Base-by-base conservation (phyloP, 805 yeast species). In the Saccharomycopsis guyanensis region DNA sequence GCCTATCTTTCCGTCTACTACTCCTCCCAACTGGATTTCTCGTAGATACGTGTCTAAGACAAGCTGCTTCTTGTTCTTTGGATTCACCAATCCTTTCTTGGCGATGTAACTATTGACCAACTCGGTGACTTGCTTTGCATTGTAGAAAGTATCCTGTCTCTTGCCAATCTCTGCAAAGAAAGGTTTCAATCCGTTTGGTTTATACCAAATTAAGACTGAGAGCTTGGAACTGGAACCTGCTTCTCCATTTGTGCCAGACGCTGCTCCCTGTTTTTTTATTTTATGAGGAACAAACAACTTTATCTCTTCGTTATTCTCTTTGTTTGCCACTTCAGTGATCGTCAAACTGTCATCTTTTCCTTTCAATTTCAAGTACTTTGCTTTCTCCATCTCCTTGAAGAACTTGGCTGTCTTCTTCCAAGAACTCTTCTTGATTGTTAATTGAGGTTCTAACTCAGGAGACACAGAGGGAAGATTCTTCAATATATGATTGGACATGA, bases 391-490 rank as follows among this genome's bases (percentile, higher is more conserved):
- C 4, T 84, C 80, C 58, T 87, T 91, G 45, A 91, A 65, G 57
- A 82, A 87, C 60, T 88, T 89, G 12, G 88, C 74, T 3, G 91
- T 78, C 58, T 91, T 91, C 62, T 85, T 88, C 95, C 95, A 91
- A 2, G 88, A 76, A 0, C 96, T 80, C 57, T 78, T 82, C 62
- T 88, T 89, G 49, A 84, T 73, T 54, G 75, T 80, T 34, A 80
- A 73, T 42, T 64, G 63, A 23, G 65, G 60, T 3, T 66, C 57
- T 2, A 51, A 29, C 4, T 32, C 20, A 3, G 23, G 31, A 8
- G 54, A 40, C 45, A 83, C 72, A 1, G 75, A 70, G 0, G 96
- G 94, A n/a, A 91, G 62, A 62, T 87, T 86, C 42, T 75, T 75
- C 50, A 80, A 69, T 12, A 89, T 66, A 55, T 80, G 79, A 38